Evolutionary conservation across 2,329 filamentous ascomycete genomes (phyloP).

Genomic region (Penicillium sp.): DNA sequence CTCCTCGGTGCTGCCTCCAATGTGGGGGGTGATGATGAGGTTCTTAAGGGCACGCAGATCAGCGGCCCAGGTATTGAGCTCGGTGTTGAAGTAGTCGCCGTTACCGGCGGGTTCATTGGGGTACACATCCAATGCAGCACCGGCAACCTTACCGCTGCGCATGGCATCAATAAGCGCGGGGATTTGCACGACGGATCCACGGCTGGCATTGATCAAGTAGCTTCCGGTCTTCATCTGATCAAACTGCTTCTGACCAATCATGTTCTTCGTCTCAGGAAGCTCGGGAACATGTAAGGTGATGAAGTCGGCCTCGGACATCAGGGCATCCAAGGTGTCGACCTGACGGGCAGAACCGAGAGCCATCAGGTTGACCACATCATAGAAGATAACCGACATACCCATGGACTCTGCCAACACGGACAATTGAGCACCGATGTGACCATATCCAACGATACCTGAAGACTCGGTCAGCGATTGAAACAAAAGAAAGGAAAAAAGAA

Average conservation of each 20-base stretch:
- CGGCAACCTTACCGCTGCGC: conserved; percentile 78
- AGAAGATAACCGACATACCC: conserved; percentile 98
- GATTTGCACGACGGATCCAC: conserved; percentile 91
- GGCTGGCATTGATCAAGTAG: conserved; percentile 93
- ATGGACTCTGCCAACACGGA: conserved; percentile 94
- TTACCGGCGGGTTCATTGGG: conserved; percentile 90
- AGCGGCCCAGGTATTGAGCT: conserved; percentile 76
- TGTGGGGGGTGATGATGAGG: conserved; percentile 91
- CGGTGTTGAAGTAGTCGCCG: conserved; percentile 86
- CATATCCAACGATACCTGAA: conserved; percentile 87
- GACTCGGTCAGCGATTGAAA: conserved; percentile 12
- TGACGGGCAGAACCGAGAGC: conserved; percentile 82
- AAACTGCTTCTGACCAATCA: conserved; percentile 77
- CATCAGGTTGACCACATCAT: conserved; percentile 93
- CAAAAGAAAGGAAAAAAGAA: not conserved
- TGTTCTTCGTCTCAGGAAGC: conserved; percentile 81
- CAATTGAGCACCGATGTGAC: conserved; percentile 92
- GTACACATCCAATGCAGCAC: conserved; percentile 94
- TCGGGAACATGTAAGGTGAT: conserved; percentile 94
- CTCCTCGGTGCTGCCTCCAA: conserved; percentile 96
- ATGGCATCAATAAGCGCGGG: conserved; percentile 83
- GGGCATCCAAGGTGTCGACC: conserved; percentile 67
- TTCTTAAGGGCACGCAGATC: conserved; percentile 83
- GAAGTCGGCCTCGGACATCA: conserved; percentile 80
- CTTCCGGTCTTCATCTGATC: conserved; percentile 85